Conservation (phyloP, 345 rosid species). For the Syzygium oleosum region DNA sequence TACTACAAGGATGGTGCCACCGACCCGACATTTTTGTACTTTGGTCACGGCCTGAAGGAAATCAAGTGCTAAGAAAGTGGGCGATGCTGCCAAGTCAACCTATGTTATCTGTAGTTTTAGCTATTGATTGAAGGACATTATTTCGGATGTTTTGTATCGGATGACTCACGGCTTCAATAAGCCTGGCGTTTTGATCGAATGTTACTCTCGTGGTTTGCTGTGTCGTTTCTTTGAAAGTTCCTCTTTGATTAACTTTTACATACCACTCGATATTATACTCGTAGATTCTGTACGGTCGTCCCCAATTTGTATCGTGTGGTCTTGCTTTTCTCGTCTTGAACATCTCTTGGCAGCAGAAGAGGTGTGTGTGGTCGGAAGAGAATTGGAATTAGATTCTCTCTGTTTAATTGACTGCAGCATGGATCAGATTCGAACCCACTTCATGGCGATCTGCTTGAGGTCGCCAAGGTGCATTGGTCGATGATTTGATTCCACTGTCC, state of each 20-base stretch:
- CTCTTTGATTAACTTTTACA: neutral
- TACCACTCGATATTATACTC: neutral
- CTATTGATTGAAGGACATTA: neutral
- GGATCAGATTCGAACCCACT: neutral
- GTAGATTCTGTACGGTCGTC: neutral
- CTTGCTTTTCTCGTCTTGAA: neutral
- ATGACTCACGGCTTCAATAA: neutral
- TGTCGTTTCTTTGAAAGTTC: neutral
- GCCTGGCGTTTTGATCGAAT: neutral
- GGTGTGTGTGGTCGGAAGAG: neutral
- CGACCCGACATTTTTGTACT: constrained; percentile 94
- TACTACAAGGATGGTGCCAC: constrained; percentile 93
- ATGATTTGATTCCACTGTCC: neutral
- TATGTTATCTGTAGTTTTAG: constrained; percentile 11
- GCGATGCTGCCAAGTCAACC: neutral
- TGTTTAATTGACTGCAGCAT: neutral
- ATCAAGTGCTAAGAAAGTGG: constrained; percentile 62
- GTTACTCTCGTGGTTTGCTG: neutral
- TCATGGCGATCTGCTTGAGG: neutral
- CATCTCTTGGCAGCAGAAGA: neutral
- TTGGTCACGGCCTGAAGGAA: constrained; percentile 80
- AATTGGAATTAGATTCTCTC: neutral
- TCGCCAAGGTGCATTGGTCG: neutral
- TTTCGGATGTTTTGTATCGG: neutral
- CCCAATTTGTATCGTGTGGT: neutral